phyloP scores from a whole-genome alignment of 1,284 basidiomycete species.

The Apiotrichum domesticum region DNA sequence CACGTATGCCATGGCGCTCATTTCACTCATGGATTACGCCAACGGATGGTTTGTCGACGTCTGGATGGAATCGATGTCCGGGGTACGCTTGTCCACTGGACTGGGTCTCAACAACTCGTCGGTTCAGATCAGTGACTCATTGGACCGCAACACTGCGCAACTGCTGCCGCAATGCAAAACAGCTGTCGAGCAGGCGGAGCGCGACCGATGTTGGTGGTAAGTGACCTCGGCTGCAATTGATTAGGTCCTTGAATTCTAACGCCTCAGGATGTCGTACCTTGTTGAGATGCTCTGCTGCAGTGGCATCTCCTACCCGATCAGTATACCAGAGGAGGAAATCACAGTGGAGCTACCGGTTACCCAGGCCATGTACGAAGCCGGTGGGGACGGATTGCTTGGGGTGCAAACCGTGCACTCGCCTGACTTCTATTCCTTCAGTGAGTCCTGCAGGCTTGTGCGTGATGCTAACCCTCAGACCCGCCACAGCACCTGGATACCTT shows the following conservation, averaged over 20 bases:
- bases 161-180: slow-evolving; percentile 16
- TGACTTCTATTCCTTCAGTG: slow-evolving; percentile 16
- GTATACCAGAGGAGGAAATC: slow-evolving; percentile 32
- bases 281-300: slow-evolving; percentile 17
- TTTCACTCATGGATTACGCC: slow-evolving; percentile 29
- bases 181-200: slow-evolving; percentile 30
- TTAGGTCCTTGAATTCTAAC: not conserved
- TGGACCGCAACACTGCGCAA: slow-evolving; percentile 9
- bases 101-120: slow-evolving; percentile 32
- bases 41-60: slow-evolving; percentile 38
- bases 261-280: slow-evolving; percentile 26
- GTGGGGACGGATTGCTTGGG: slow-evolving; percentile 19
- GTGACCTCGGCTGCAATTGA: slow-evolving; percentile 1
- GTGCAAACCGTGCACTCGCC: slow-evolving; percentile 29
- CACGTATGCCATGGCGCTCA: slow-evolving; percentile 23
- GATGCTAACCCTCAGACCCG: slow-evolving; percentile 12
- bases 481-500: slow-evolving; percentile 46
- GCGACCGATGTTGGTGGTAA: slow-evolving; percentile 39
- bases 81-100: slow-evolving; percentile 29
- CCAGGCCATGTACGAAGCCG: slow-evolving; percentile 26
- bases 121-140: slow-evolving; percentile 8
- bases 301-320: slow-evolving; percentile 4
- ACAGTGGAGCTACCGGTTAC: slow-evolving; percentile 37
- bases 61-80: slow-evolving; percentile 34
- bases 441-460: not conserved